Evolutionary conservation across 2,329 filamentous ascomycete species (phyloP), one percentile per base, ranked within the genome.

Genomic region (Phaeosphaeriaceae sp.): DNA sequence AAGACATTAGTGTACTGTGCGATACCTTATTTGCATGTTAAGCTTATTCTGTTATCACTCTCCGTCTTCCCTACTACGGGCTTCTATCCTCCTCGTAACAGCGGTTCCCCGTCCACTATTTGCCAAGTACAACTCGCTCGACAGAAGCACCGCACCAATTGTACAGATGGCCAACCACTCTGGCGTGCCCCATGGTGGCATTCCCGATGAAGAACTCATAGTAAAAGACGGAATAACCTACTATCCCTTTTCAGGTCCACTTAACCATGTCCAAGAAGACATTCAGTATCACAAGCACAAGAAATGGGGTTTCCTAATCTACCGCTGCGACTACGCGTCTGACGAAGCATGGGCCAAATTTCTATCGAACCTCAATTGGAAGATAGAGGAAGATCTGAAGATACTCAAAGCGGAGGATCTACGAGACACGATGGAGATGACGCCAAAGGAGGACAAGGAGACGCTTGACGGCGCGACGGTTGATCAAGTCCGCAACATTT

Each of bases 271-370:
- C 18, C 35, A 21, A 18, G 18, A 21, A 20, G 18, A 21, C 11
- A 37, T 37, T 21, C 15, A 37, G 16, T 37, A 18, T 28, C 23
- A 42, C 6, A 34, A 34, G 18, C 30, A 42, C 7, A 34, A 32
- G 6, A 57, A 54, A 47, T 49, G 44, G 29, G 50, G 54, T 28
- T 51, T 51, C 20, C 23, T 57, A 2, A 37, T 57, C 12, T 54
- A 57, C 45, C 50, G 47, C 37, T 50, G 44, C 41, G 48, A 51
- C 43, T 57, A 54, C 36, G 29, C 28, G 7, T 21, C 38, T n/a
- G 37, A 57, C 26, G 30, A 37, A 2, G 23, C 26, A 26, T 57
- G 46, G 50, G 30, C 20, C 4, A 43, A 33, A 18, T 54, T 54
- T 26, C 47, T 54, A 42, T n/a, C 20, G 17, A 28, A n/a, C 23